Evolutionary conservation across 768 basidiomycete genomes (phyloP).

Genomic region (Psilocybe sp.): DNA sequence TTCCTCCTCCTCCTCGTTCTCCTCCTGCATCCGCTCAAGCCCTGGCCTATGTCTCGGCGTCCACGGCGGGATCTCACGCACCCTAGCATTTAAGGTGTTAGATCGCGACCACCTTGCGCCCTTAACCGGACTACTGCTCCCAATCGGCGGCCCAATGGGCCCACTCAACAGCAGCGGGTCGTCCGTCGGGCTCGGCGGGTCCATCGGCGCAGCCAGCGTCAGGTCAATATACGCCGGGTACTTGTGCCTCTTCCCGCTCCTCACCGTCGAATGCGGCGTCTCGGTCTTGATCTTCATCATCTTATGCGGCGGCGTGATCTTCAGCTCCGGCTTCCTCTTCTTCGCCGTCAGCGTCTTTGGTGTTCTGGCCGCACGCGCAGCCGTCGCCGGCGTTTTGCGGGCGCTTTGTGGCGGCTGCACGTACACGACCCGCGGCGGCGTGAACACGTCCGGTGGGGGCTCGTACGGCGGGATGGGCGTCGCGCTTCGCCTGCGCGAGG

Average conservation of each 20-base stretch:
- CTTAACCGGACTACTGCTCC: conserved; percentile 4
- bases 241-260: conserved; percentile 51
- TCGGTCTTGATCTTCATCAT: too few relatives aligned
- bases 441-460: conserved; percentile 66
- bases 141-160: conserved; percentile 23
- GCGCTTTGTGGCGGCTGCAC: conserved; percentile 36
- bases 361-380: too few relatives aligned
- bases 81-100: not conserved
- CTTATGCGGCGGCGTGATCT: too few relatives aligned
- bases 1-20: not conserved
- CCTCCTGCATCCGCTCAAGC: not conserved
- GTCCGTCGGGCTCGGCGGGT: conserved; percentile 73
- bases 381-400: too few relatives aligned
- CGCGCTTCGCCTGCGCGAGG: conserved; percentile 34
- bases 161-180: conserved; percentile 68
- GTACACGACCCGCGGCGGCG: conserved; percentile 64
- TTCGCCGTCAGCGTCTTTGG: too few relatives aligned
- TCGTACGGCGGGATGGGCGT: conserved; percentile 65
- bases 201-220: conserved; percentile 40
- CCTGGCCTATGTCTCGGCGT: not conserved
- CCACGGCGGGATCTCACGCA: conserved; percentile 3
- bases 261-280: conserved; percentile 1
- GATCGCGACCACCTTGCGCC: not conserved
- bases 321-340: too few relatives aligned
- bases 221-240: conserved; percentile 59